Evolutionary conservation across 306 rosid genomes (phyloP), one percentile per base, ranked within the genome.

Genomic region (Hippophae tibetana): DNA sequence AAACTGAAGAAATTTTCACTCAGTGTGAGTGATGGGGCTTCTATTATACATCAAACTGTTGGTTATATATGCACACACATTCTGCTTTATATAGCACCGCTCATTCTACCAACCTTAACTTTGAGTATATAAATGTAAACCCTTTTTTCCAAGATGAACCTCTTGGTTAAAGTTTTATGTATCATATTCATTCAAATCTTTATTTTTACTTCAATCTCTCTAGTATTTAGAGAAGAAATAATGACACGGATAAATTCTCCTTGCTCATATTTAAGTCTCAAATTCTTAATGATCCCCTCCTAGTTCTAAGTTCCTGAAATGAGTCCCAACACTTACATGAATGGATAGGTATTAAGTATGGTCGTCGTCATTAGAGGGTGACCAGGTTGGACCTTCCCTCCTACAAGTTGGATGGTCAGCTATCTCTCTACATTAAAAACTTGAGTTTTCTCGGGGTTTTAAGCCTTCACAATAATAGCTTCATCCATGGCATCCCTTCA

Each of bases 321-420:
- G 67, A 57, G 13, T 66, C 73, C 27, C 11, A 13, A 0, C 76
- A 52, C 45, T 48, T 71, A 40, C 71, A 76, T 41, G 38, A 70
- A 6, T 75, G 76, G 80, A 5, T 0, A 7, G 80, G 80, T 9
- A 14, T 75, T 31, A 40, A 40, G 18, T 76, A 76, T n/a, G 46
- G 66, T 5, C 40, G 10, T 7, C 18, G 51, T 46, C 47, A 71
- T 48, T 53, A 9, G 11, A 58, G 81, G 45, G 71, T 76, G 57
- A 57, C 47, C 0, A 27, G 18, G 14, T 7, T 71, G 26, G 43
- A 62, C 53, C 63, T 67, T 49, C 52, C 25, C 3, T 55, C 69
- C 0, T 42, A 46, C 27, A 11, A 5, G 48, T 43, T 76, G 0
- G 5, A 6, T 1, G 79, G 79, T 41, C n/a, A 1, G 0, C 43